These are phyloP conservation scores for Malassezia yamatoensis DNA, from an alignment of 1,284 basidiomycete species.

Conservation along the genomic window DNA sequence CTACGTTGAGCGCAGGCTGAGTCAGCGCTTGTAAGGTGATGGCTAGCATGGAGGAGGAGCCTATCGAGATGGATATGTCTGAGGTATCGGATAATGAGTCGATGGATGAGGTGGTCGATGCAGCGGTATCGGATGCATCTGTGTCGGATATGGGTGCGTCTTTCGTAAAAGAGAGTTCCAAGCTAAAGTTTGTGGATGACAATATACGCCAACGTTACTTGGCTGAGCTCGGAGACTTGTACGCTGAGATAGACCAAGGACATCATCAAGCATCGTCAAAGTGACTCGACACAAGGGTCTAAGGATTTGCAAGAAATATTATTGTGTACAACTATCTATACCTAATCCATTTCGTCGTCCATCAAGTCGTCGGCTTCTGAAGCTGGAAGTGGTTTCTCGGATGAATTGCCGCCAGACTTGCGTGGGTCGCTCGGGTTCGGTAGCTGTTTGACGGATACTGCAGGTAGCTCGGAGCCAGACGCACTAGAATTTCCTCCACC, in stretches of 20 bases:
- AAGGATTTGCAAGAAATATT: neutral
- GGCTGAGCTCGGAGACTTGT: neutral
- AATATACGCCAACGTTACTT: conserved; percentile 1
- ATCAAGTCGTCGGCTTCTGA: conserved; percentile 14
- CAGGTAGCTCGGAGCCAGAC: neutral
- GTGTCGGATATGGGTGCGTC: conserved; percentile 1
- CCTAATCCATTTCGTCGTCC: conserved; percentile 18
- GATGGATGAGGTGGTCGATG: neutral
- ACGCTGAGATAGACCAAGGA: neutral
- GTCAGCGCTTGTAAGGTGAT: neutral
- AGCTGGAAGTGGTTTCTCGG: neutral
- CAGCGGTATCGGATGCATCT: neutral
- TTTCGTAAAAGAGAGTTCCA: neutral
- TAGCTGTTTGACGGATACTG: conserved; percentile 8
- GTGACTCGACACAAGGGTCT: too few relatives aligned
- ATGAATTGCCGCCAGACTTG: neutral
- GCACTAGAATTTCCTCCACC: neutral
- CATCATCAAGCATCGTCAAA: too few relatives aligned
- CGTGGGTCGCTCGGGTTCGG: conserved; percentile 2
- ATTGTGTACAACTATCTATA: neutral
- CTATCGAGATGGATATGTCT: neutral
- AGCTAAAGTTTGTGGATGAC: neutral
- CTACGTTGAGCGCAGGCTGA: conserved; percentile 1
- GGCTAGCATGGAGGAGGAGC: too few relatives aligned
- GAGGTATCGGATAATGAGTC: neutral